Percentiles rank a stretch among this genome's conserved stretches.
These are phyloP conservation scores for Nasturtium officinale DNA, from an alignment of 345 rosid genomes.

Conservation along the genomic window DNA sequence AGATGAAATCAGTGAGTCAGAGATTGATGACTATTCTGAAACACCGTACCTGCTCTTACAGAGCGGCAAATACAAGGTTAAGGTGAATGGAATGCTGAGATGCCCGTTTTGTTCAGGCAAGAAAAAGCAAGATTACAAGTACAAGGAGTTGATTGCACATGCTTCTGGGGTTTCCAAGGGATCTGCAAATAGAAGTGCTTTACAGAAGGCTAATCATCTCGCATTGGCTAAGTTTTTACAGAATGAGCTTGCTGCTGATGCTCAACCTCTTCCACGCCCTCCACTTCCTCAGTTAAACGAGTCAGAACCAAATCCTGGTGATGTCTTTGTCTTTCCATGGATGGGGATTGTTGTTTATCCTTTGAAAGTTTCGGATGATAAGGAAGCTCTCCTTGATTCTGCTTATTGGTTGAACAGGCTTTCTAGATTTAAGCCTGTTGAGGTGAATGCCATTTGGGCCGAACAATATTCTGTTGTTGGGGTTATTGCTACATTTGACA, in stretches of 20 bases:
- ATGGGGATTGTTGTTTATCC: constrained; percentile 68
- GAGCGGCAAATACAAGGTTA: constrained; percentile 60
- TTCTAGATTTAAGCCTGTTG: constrained; percentile 57
- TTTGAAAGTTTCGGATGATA: constrained; percentile 41
- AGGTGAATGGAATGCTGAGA: constrained; percentile 62
- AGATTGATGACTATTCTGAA: constrained; percentile 57
- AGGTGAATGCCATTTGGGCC: constrained; percentile 54
- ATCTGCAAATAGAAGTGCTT: constrained; percentile 68
- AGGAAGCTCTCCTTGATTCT: constrained; percentile 41
- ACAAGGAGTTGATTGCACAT: constrained; percentile 77
- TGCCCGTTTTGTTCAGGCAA: constrained; percentile 89
- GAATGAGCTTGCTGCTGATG: constrained; percentile 59
- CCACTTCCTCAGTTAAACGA: constrained; percentile 22
- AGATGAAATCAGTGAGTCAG: constrained; percentile 81
- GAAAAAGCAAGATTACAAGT: constrained; percentile 85
- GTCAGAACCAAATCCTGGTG: constrained; percentile 42
- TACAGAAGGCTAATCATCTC: constrained; percentile 80
- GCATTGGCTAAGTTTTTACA: constrained; percentile 74
- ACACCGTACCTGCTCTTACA: constrained; percentile 57
- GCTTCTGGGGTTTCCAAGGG: constrained; percentile 84
- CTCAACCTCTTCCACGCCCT: constrained; percentile 44
- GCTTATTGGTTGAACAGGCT: constrained; percentile 66
- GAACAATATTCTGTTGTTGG: constrained; percentile 45
- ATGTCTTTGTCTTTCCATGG: constrained; percentile 81
- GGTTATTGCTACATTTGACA: constrained; percentile 61